Percentiles rank a stretch among this genome's conserved stretches.
Conservation (phyloP, 805 yeast genomes). For the Phaffomyces thermotolerans region DNA sequence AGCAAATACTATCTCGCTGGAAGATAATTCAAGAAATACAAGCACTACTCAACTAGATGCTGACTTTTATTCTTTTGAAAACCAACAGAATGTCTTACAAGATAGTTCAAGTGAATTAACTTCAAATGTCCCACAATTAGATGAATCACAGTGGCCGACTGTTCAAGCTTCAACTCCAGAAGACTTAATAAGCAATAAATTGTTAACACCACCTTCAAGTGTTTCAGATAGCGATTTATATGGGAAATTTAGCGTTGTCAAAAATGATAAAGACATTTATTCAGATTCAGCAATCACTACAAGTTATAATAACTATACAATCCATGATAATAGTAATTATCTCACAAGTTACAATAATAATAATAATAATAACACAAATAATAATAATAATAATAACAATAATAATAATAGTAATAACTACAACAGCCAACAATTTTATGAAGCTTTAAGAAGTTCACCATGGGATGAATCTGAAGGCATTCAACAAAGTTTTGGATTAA, state of each 20-base stretch:
- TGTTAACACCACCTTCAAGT: constrained; percentile 19
- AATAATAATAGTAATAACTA: background rate
- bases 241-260: background rate
- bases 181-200: background rate
- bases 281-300: too few species aligned
- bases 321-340: too few species aligned
- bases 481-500: constrained; percentile 5
- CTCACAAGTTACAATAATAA: too few species aligned
- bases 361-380: background rate
- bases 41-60: too few species aligned
- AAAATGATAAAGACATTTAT: background rate
- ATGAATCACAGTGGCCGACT: constrained; percentile 16
- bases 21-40: background rate
- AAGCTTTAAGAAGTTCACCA: constrained; percentile 16
- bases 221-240: constrained; percentile 11
- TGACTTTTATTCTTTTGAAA: too few species aligned
- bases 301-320: background rate
- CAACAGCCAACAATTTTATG: constrained; percentile 7
- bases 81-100: too few species aligned
- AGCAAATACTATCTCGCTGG: background rate
- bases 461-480: constrained; percentile 8
- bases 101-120: too few species aligned
- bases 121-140: constrained; percentile 2
- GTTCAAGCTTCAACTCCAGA: constrained; percentile 16
- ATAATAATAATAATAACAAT: background rate